phyloP scores from a whole-genome alignment of 192 early-diverging fungal species.

The Haplosporangium gracile region DNA sequence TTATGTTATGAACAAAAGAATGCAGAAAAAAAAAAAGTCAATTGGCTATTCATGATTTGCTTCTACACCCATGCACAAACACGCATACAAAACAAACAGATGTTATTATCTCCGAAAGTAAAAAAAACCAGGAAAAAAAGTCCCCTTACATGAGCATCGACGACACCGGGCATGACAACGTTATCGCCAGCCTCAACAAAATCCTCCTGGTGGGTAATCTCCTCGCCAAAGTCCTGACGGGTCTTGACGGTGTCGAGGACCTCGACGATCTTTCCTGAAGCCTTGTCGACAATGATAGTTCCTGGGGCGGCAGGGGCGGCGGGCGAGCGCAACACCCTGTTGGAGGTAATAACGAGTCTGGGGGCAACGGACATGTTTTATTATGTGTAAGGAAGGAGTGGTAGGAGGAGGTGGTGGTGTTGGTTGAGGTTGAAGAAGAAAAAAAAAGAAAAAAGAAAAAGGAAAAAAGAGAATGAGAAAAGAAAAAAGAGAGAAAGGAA shows the following conservation, averaged over 20 bases:
- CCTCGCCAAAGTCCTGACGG: slow-evolving; percentile 40
- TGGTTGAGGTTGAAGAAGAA: not conserved
- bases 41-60: not conserved
- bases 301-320: slow-evolving; percentile 61
- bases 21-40: not conserved
- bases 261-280: slow-evolving; percentile 64
- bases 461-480: not conserved
- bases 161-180: slow-evolving; percentile 79
- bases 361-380: slow-evolving; percentile 17
- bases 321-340: slow-evolving; percentile 56
- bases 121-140: slow-evolving; percentile 15
- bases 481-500: slow-evolving; percentile 1
- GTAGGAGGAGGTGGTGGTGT: not conserved
- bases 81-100: not conserved
- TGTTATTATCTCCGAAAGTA: not conserved
- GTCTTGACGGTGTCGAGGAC: slow-evolving; percentile 53
- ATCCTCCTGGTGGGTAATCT: slow-evolving; percentile 56
- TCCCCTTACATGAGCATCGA: slow-evolving; percentile 73
- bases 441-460: not conserved
- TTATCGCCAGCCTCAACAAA: slow-evolving; percentile 66
- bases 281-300: slow-evolving; percentile 69
- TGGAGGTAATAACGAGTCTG: slow-evolving; percentile 48
- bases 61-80: not conserved
- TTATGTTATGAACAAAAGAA: not conserved
- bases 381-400: not conserved